Evolutionary conservation across 164 flowering plant species (phyloP).

Genomic region (Chimonanthus salicifolius): DNA sequence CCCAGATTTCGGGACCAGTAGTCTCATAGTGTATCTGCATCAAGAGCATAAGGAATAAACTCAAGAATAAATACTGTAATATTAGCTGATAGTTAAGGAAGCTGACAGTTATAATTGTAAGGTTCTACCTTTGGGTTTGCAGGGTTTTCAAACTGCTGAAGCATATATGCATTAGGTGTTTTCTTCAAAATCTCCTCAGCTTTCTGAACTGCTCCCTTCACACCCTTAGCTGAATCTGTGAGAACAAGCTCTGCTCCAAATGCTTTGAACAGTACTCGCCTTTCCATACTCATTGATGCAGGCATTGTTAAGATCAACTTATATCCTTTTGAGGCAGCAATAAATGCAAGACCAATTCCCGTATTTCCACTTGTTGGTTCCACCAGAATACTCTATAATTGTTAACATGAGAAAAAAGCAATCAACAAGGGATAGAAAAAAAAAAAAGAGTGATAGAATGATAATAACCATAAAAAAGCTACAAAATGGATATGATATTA

Average conservation of each 20-base stretch:
- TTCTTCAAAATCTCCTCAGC: constrained; percentile 73
- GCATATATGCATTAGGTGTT: constrained; percentile 78
- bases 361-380: constrained; percentile 96
- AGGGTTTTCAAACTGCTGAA: constrained; percentile 88
- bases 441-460: too few species aligned
- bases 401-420: background rate
- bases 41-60: background rate
- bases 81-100: background rate
- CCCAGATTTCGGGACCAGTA: constrained; percentile 99
- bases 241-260: constrained; percentile 88
- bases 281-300: constrained; percentile 87
- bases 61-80: background rate
- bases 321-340: constrained; percentile 86
- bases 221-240: constrained; percentile 77
- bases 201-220: constrained; percentile 78
- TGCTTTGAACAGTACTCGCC: constrained; percentile 79
- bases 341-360: constrained; percentile 89
- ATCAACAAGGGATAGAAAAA: background rate
- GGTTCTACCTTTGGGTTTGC: constrained; percentile 70
- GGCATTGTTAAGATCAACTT: constrained; percentile 88
- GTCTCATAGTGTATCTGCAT: constrained; percentile 89
- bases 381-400: constrained; percentile 57
- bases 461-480: too few species aligned
- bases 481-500: too few species aligned
- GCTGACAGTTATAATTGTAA: background rate